Evolutionary conservation across 2,329 filamentous ascomycete species (phyloP).

Genomic region (Penicillium capsulatum): DNA sequence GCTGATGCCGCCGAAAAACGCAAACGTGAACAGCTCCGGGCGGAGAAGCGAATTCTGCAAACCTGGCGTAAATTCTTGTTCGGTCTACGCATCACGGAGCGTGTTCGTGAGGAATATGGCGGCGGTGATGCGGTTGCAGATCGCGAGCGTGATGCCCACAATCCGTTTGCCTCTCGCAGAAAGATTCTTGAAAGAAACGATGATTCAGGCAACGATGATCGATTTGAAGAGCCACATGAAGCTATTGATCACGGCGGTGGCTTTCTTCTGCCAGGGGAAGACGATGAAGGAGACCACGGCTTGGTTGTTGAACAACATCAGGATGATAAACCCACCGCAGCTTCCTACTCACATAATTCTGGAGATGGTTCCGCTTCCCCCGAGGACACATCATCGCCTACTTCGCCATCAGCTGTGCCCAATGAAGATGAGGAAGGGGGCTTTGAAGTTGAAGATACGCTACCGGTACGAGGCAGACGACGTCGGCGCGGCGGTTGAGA

Average conservation of each 20-base stretch:
- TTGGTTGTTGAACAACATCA: constrained; percentile 29
- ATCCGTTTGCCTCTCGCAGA: constrained; percentile 33
- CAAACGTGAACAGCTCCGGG: constrained; percentile 79
- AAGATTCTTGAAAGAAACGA: constrained; percentile 10
- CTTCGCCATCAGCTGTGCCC: too few species aligned
- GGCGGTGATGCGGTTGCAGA: constrained; percentile 40
- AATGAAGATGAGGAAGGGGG: too few species aligned
- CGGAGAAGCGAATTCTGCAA: constrained; percentile 65
- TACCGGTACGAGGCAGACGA: too few species aligned
- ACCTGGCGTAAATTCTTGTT: constrained; percentile 85
- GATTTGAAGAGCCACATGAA: constrained; percentile 12
- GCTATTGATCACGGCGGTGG: constrained; percentile 26
- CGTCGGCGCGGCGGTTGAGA: too few species aligned
- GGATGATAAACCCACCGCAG: not conserved
- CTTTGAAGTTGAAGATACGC: too few species aligned
- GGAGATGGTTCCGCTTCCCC: too few species aligned
- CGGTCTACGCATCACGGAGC: constrained; percentile 75
- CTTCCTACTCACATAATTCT: too few species aligned
- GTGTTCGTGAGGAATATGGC: constrained; percentile 73
- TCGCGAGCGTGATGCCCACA: constrained; percentile 30
- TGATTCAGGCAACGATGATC: constrained; percentile 7
- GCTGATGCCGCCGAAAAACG: constrained; percentile 70
- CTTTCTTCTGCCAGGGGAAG: constrained; percentile 23
- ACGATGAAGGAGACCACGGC: constrained; percentile 21
- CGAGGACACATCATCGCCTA: too few species aligned